Evolutionary conservation across 441 rosid genomes (phyloP), one percentile per base, ranked within the genome.

Genomic region (Iberis amara): DNA sequence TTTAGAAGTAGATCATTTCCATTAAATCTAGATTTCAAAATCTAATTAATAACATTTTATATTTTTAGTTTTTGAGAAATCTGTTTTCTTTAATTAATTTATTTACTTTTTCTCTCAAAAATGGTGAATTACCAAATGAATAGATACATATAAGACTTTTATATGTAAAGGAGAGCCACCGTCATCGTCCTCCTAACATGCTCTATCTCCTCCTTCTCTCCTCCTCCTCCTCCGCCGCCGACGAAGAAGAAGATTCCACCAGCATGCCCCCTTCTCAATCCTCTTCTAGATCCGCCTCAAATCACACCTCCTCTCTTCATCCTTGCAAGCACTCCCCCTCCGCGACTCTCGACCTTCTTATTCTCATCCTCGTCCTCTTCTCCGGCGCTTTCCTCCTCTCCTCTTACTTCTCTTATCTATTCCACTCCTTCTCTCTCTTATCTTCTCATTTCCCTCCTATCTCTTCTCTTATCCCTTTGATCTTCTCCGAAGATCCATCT

Each of bases 301-400:
- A 57, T 38, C 26, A 32, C 38, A 37, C 37, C 65, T 55, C 63
- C 8, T 48, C 59, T 14, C 58, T 54, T 63, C 59, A 74, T 33
- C 75, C 67, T 41, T 86, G 97, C 68, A 82, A 74, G 15, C 95
- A 90, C 74, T 86, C 94, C 3, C 88, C 95, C 0, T 91, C 94
- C 3, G 90, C 92, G 14, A 87, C 95, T 18, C 86, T 87, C 0
- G 96, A 87, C 82, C 74, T 87, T 28, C 62, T 87, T 3, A 83
- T 87, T 67, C 77, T 91, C 26, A 64, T 85, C 57, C 73, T 83
- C 15, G 96, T 85, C 57, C 77, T 91, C 60, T 77, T 85, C 76
- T 80, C 96, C 4, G 90, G 82, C 32, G 64, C 86, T 14, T 87
- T 90, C 72, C 89, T 90, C 57, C 49, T 90, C 61, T 75, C 80